These are phyloP conservation scores for Suillus sp. DNA, from an alignment of 768 basidiomycete genomes.

Conservation along the genomic window DNA sequence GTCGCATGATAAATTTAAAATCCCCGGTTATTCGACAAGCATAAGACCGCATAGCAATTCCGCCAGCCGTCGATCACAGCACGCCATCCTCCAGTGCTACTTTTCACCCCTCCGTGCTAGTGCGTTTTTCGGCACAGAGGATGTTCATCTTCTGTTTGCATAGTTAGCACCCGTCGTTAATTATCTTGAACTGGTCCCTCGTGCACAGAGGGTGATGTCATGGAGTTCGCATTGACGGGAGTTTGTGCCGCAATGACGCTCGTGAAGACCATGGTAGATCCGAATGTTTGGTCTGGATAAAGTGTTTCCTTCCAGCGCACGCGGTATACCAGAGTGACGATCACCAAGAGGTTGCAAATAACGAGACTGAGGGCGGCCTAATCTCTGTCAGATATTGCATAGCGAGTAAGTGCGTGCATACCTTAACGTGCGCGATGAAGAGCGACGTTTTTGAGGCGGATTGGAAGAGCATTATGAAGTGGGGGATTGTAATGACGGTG, in stretches of 20 bases:
- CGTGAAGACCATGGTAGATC: neutral
- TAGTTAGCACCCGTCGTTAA: neutral
- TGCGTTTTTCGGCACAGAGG: no score
- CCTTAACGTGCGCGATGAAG: slow-evolving; percentile 5
- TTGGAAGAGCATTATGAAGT: neutral
- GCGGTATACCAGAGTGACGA: slow-evolving; percentile 4
- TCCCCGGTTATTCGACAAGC: neutral
- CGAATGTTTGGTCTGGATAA: neutral
- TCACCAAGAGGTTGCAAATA: slow-evolving; percentile 11
- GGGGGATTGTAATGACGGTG: neutral
- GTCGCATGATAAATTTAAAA: neutral
- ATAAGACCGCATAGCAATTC: neutral
- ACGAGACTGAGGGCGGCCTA: slow-evolving; percentile 8
- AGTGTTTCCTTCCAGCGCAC: neutral
- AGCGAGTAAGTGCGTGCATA: neutral
- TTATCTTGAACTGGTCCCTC: neutral
- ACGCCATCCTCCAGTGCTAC: neutral
- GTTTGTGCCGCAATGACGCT: neutral
- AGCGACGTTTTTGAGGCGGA: neutral
- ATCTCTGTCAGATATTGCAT: neutral
- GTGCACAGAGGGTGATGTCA: neutral
- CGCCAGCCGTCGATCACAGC: neutral
- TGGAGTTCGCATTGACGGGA: neutral
- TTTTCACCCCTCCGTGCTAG: neutral
- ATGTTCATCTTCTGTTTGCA: neutral